Percentiles rank a stretch among this genome's conserved stretches.
Evolutionary conservation across 1,139 yeast species (phyloP).

Genomic region (Torulaspora globosa): DNA sequence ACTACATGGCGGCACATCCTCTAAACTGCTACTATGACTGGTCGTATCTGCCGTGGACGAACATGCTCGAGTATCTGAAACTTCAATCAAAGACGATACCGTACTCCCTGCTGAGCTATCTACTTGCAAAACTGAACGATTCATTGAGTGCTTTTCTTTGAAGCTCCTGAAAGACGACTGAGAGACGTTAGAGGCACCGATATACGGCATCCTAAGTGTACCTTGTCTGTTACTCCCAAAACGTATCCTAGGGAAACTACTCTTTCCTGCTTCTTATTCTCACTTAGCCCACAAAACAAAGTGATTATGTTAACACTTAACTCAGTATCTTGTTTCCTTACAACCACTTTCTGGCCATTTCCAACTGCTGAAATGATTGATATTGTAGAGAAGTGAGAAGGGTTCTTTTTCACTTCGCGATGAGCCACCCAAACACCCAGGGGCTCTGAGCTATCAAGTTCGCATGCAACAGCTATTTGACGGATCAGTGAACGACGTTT

Average conservation of each 20-base stretch:
- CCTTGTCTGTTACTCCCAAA: not conserved
- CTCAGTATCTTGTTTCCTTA: not conserved
- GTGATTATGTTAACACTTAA: not conserved
- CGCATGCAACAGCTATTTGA: no score
- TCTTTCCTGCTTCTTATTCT: not conserved
- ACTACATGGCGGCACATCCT: not conserved
- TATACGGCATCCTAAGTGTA: constrained; percentile 19
- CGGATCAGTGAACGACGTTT: no score
- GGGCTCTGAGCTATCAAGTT: not conserved
- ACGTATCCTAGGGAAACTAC: no score
- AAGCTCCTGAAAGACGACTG: constrained; percentile 15
- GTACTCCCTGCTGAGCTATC: constrained; percentile 8
- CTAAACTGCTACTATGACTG: constrained; percentile 6
- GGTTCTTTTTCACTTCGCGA: constrained; percentile 6
- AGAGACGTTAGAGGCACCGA: constrained; percentile 21
- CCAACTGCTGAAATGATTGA: not conserved
- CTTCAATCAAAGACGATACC: constrained; percentile 6
- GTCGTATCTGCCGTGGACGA: constrained; percentile 12
- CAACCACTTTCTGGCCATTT: not conserved
- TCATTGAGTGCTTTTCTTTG: constrained; percentile 18
- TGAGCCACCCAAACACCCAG: constrained; percentile 5
- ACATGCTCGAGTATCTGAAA: constrained; percentile 9
- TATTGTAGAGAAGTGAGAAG: constrained; percentile 1
- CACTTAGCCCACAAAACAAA: not conserved
- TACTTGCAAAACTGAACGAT: constrained; percentile 6